A percentile compares a stretch with the other conserved stretches of the same genome.
These are phyloP conservation scores for Keqinozyma sinolaborantium DNA, from an alignment of 1,139 yeast genomes.

Conservation along the genomic window DNA sequence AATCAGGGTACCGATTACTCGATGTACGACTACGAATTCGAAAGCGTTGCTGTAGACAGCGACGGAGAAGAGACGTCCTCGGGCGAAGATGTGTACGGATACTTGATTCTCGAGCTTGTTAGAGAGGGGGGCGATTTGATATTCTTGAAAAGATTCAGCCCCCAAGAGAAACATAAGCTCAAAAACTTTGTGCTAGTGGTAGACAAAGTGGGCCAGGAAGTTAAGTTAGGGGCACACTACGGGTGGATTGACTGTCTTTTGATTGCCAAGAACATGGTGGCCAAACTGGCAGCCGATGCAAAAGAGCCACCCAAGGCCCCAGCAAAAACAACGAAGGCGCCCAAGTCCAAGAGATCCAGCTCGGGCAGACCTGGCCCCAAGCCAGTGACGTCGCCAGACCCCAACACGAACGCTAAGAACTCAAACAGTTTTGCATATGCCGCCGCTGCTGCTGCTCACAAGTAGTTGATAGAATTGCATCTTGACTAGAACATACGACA, in stretches of 20 bases:
- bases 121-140: conserved; percentile 56
- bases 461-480: too few relatives aligned
- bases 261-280: conserved; percentile 40
- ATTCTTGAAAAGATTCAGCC: conserved; percentile 45
- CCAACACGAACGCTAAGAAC: conserved; percentile 8
- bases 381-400: conserved; percentile 1
- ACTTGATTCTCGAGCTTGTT: conserved; percentile 60
- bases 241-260: conserved; percentile 49
- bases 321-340: conserved; percentile 5
- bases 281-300: conserved; percentile 9
- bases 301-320: conserved; percentile 3
- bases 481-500: neutral
- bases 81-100: conserved; percentile 46
- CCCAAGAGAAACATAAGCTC: conserved; percentile 18
- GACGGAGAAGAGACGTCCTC: conserved; percentile 31
- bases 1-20: conserved; percentile 61
- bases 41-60: conserved; percentile 34
- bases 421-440: conserved; percentile 40
- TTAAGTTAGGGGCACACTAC: conserved; percentile 33
- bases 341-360: too few relatives aligned
- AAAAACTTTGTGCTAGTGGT: conserved; percentile 35
- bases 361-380: conserved; percentile 8
- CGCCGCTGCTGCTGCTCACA: conserved; percentile 46
- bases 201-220: conserved; percentile 28
- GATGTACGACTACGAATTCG: conserved; percentile 77